These are phyloP conservation scores for Arabis hirsuta DNA, from an alignment of 345 rosid species.

Conservation along the genomic window DNA sequence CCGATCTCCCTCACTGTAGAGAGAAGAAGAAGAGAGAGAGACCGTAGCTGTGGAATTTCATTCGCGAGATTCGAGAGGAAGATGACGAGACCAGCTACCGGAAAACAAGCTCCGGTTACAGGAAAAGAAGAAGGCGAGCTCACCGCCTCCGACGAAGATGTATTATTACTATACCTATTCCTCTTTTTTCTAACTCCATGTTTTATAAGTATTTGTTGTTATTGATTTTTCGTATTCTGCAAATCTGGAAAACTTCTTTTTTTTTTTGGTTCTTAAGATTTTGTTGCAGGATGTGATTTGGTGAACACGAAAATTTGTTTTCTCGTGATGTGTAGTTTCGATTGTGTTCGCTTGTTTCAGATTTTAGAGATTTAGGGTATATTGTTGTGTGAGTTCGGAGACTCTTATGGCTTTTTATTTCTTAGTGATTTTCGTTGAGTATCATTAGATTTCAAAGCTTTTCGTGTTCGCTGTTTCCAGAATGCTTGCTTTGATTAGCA, in stretches of 20 bases:
- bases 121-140: constrained; percentile 90
- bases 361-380: constrained; percentile 21
- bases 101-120: constrained; percentile 23
- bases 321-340: background rate
- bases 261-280: background rate
- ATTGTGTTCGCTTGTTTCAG: constrained; percentile 2
- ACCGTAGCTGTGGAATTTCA: background rate
- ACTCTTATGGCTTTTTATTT: constrained; percentile 1
- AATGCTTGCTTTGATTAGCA: constrained; percentile 9
- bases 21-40: background rate
- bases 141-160: constrained; percentile 69
- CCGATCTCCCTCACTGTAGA: background rate
- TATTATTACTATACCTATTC: constrained; percentile 28
- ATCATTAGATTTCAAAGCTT: constrained; percentile 17
- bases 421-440: background rate
- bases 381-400: background rate
- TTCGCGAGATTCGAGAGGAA: background rate
- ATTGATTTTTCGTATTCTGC: background rate
- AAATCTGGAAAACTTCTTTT: background rate
- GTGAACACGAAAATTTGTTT: background rate
- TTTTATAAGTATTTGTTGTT: too few species aligned
- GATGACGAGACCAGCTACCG: constrained; percentile 38
- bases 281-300: background rate
- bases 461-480: constrained; percentile 1
- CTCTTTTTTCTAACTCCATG: background rate